These are phyloP conservation scores for Ilex asprella DNA, from an alignment of 257 asterid genomes.

Conservation along the genomic window DNA sequence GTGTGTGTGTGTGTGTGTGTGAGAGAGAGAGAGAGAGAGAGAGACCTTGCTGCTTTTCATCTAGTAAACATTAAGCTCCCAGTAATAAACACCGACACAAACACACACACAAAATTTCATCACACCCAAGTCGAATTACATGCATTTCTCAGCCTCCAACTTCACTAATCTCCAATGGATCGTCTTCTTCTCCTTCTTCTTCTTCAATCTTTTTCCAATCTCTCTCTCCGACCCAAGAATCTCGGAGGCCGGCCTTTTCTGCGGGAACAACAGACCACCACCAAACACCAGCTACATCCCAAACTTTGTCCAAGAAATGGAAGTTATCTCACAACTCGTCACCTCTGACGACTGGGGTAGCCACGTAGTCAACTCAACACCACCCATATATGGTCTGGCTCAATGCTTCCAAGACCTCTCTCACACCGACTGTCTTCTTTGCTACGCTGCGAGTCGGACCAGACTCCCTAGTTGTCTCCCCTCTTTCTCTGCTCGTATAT, in stretches of 20 bases:
- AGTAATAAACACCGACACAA: no score
- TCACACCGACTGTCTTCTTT: slow-evolving; percentile 66
- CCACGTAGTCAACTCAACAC: slow-evolving; percentile 17
- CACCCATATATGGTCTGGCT: slow-evolving; percentile 44
- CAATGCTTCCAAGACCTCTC: slow-evolving; percentile 63
- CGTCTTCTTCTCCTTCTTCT: slow-evolving; percentile 18
- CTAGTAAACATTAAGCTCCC: no score
- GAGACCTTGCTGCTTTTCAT: not conserved
- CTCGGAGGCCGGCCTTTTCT: slow-evolving; percentile 50
- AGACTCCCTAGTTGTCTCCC: slow-evolving; percentile 77
- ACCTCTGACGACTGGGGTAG: slow-evolving; percentile 39
- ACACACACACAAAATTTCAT: not conserved
- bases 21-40: no score
- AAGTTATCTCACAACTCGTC: slow-evolving; percentile 45
- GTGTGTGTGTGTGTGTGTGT: no score
- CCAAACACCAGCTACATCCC: slow-evolving; percentile 41
- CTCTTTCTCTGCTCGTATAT: slow-evolving; percentile 45
- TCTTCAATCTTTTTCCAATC: not conserved
- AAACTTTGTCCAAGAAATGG: slow-evolving; percentile 50
- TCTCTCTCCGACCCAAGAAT: slow-evolving; percentile 56
- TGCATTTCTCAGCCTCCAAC: slow-evolving; percentile 25
- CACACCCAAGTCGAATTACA: slow-evolving; percentile 6
- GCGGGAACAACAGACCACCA: slow-evolving; percentile 33
- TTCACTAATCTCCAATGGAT: slow-evolving; percentile 19
- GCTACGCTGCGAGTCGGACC: slow-evolving; percentile 75